These are phyloP conservation scores for Guillardia theta DNA, from an alignment of 78 protist genomes.

Conservation along the genomic window DNA sequence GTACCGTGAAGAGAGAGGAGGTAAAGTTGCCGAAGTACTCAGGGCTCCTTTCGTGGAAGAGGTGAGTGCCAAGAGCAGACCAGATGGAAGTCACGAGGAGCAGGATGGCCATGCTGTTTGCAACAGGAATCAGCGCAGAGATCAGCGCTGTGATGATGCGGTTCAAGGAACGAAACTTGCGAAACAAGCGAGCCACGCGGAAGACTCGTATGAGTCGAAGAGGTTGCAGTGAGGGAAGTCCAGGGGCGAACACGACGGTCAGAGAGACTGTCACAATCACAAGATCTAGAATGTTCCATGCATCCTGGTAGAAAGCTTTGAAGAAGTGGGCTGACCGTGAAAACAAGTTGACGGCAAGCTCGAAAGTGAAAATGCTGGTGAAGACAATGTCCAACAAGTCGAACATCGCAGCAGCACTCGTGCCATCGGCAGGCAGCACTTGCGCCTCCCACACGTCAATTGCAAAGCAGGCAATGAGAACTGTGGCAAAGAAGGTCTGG, in stretches of 20 bases:
- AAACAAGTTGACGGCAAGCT: not conserved
- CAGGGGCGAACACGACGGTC: not conserved
- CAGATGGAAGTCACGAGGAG: not conserved
- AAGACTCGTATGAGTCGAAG: not conserved
- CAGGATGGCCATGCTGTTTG: not conserved
- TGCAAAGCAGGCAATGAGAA: no score
- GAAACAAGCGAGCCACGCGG: not conserved
- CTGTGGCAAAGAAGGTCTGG: no score
- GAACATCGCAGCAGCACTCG: not conserved
- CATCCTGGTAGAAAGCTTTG: not conserved
- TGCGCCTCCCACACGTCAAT: no score
- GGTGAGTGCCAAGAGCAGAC: not conserved
- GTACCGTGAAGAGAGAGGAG: not conserved
- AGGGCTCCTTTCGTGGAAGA: not conserved
- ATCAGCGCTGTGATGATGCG: not conserved
- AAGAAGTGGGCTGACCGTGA: not conserved
- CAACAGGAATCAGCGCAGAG: not conserved
- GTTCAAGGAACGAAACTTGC: not conserved
- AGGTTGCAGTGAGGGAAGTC: not conserved
- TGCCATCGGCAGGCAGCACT: not conserved
- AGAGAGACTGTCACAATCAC: not conserved
- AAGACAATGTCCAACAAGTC: not conserved
- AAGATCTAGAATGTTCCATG: not conserved
- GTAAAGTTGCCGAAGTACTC: not conserved
- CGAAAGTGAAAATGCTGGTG: not conserved